Percentiles rank a stretch among this genome's conserved stretches.
Evolutionary conservation across 345 rosid genomes (phyloP).

Genomic region (Sonneratia alba): DNA sequence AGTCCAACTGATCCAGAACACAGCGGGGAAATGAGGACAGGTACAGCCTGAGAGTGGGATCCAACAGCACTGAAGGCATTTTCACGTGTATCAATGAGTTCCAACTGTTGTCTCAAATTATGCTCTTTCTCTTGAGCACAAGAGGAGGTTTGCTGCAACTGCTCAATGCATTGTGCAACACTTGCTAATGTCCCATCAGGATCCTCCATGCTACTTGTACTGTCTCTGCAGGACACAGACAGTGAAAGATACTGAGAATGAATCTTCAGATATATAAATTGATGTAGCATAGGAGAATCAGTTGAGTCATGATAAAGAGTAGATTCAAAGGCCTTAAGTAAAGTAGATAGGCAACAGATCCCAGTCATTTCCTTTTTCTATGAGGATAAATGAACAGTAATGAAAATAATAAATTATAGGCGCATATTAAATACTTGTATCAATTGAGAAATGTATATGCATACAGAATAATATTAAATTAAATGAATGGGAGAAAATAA

Average conservation of each 20-base stretch:
- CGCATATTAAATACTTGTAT: neutral
- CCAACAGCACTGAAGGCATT: conserved; percentile 98
- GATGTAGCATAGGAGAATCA: neutral
- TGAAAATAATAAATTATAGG: neutral
- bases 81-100: conserved; percentile 88
- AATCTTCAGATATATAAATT: neutral
- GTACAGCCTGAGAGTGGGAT: conserved; percentile 99
- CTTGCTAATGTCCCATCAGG: conserved; percentile 98
- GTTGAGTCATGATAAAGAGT: neutral
- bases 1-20: conserved; percentile 91
- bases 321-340: neutral
- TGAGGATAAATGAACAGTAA: neutral
- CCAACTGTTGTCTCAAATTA: conserved; percentile 79
- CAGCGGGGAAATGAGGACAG: conserved; percentile 98
- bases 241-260: neutral
- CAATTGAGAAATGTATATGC: neutral
- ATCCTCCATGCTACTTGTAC: conserved; percentile 95
- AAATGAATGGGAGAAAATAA: neutral
- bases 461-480: neutral
- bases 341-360: neutral
- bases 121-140: conserved; percentile 87
- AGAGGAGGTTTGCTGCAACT: conserved; percentile 78
- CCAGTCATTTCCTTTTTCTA: neutral
- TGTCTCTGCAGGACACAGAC: conserved; percentile 51
- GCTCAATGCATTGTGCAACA: conserved; percentile 99